Evolutionary conservation across 1,284 basidiomycete genomes (phyloP), one percentile per base, ranked within the genome.

Genomic region (Paramarasmius palmivorus): DNA sequence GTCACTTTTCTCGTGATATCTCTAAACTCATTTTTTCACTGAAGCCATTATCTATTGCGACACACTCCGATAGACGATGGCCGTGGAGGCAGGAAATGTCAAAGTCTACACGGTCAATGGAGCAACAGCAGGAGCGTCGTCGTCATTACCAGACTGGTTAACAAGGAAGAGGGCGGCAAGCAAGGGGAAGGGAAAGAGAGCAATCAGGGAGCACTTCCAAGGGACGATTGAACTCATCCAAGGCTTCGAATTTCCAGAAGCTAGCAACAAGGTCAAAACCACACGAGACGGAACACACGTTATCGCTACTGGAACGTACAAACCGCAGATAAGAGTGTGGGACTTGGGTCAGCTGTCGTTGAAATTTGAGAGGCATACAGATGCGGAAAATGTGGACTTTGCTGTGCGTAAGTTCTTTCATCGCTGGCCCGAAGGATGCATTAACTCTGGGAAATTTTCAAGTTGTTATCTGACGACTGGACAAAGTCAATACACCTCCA

Each of bases 381-480:
- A 99, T 65, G 86, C 92, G 7, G 96, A 99, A 77, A 99, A 98
- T 70, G 90, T 99, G 59, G 97, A 99, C 70, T 99, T 99, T 74
- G 80, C 90, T 76, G 94, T 97, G 76, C 82, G 92, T 90, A 69
- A 79, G 81, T 84, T n/a, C 73, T 57, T 61, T 53, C 53, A 36
- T 55, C 50, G 19, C 29, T 36, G 36, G 17, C 46, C 34, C 35
- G 46, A 38, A 53, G 47, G 48, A 20, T 37, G 55, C 51, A 50
- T 40, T 25, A 35, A 49, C 38, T 50, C 48, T n/a, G n/a, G n/a
- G n/a, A 49, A 29, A 55, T 49, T 37, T 44, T 23, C 37, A 40
- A 97, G 95, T 90, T 95, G 65, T 80, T 99, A 9, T 98, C 95
- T 1, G 90, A 94, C 67, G 97, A 99, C 76, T 99, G 97, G 97